Conservation (phyloP, 2,329 filamentous ascomycete species). For the Pseudogymnoascus pannorum region DNA sequence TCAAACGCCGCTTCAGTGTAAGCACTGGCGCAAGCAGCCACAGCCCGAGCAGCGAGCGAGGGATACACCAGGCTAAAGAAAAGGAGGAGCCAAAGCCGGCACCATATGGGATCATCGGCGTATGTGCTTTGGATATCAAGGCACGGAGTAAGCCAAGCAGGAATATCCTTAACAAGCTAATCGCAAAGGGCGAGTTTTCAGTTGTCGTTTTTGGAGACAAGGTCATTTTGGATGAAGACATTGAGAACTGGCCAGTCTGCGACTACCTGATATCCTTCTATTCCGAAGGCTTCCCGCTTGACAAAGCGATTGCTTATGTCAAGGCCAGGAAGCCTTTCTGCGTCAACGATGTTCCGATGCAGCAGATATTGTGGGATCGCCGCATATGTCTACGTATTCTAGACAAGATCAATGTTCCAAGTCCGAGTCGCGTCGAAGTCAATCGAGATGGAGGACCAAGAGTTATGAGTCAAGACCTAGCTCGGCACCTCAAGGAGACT, state of each 20-base stretch:
- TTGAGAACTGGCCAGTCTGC: constrained; percentile 88
- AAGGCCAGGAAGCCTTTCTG: constrained; percentile 91
- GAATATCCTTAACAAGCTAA: constrained; percentile 88
- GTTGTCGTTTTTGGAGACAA: constrained; percentile 98
- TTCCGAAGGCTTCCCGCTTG: constrained; percentile 91
- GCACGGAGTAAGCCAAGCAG: constrained; percentile 93
- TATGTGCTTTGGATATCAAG: constrained; percentile 93
- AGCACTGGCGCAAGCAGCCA: constrained; percentile 73
- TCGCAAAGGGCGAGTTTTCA: constrained; percentile 87
- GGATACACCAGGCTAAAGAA: constrained; percentile 42
- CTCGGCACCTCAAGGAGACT: constrained; percentile 69
- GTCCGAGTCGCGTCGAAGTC: constrained; percentile 81
- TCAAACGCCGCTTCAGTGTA: constrained; percentile 69
- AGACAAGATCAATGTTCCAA: constrained; percentile 83
- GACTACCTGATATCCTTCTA: constrained; percentile 98
- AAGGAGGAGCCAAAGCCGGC: constrained; percentile 54
- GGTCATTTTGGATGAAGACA: constrained; percentile 92
- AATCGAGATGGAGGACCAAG: constrained; percentile 85
- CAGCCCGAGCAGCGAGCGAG: constrained; percentile 67
- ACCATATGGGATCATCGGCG: constrained; percentile 67
- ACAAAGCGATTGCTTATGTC: constrained; percentile 94
- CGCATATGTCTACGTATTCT: constrained; percentile 81
- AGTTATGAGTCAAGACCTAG: constrained; percentile 70
- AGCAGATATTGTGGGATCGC: constrained; percentile 93
- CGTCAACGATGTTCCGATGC: constrained; percentile 96